Percentiles rank a stretch among this genome's conserved stretches.
These are phyloP conservation scores for Umbelopsis ramanniana DNA, from an alignment of 192 early-diverging fungal genomes.

Conservation along the genomic window DNA sequence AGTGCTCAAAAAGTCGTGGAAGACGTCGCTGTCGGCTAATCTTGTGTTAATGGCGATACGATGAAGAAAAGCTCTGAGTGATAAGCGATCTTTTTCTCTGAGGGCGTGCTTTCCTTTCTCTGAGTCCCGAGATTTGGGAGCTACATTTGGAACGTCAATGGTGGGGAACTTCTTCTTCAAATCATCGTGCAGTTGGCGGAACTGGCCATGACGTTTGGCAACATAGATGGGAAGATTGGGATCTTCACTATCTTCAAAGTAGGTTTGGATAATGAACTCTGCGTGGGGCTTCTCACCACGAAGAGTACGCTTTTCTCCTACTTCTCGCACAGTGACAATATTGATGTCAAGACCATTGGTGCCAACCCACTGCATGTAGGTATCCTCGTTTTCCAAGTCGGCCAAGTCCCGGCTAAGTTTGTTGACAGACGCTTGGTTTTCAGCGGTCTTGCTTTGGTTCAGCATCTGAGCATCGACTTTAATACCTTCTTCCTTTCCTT, in stretches of 20 bases:
- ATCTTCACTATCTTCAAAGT: constrained; percentile 25
- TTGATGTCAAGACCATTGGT: constrained; percentile 50
- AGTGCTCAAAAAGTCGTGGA: constrained; percentile 47
- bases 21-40: constrained; percentile 34
- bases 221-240: constrained; percentile 36
- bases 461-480: constrained; percentile 15
- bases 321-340: constrained; percentile 45
- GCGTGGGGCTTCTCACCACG: constrained; percentile 43
- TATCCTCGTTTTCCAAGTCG: constrained; percentile 21
- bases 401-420: background rate
- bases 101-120: constrained; percentile 25
- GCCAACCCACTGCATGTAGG: constrained; percentile 25
- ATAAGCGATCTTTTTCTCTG: constrained; percentile 56
- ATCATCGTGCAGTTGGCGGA: constrained; percentile 46
- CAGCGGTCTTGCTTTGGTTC: background rate
- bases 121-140: constrained; percentile 40
- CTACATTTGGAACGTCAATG: constrained; percentile 48
- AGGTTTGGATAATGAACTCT: constrained; percentile 50
- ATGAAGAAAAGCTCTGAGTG: constrained; percentile 48
- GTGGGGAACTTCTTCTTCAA: constrained; percentile 49
- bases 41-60: constrained; percentile 37
- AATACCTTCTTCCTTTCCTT: constrained; percentile 34
- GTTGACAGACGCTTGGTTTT: background rate
- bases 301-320: constrained; percentile 45
- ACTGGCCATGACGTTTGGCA: constrained; percentile 50